Percentiles rank a stretch among this genome's conserved stretches.
phyloP scores from a whole-genome alignment of 2,329 filamentous ascomycete species.

The Fusarium luffae region DNA sequence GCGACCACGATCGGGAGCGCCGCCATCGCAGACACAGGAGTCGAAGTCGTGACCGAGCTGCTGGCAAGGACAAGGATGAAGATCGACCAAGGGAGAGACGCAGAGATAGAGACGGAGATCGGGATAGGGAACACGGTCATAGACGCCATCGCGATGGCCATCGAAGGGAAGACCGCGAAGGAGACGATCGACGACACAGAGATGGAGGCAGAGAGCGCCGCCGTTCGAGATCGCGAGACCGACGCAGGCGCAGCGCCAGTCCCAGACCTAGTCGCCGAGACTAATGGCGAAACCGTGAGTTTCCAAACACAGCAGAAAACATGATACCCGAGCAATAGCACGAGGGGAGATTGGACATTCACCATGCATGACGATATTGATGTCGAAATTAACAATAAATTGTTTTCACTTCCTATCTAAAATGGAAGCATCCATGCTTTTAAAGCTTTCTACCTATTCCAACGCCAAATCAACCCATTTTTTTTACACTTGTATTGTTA shows the following conservation, averaged over 20 bases:
- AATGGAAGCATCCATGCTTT: constrained; percentile 9
- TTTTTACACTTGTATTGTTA: constrained; percentile 15
- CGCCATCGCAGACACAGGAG: constrained; percentile 50
- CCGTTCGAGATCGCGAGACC: constrained; percentile 38
- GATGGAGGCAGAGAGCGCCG: constrained; percentile 40
- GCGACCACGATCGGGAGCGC: constrained; percentile 44
- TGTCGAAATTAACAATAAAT: constrained; percentile 15
- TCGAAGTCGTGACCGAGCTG: constrained; percentile 47
- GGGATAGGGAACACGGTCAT: constrained; percentile 23
- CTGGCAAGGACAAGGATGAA: constrained; percentile 30
- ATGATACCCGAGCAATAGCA: constrained; percentile 25
- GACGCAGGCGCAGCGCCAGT: constrained; percentile 31
- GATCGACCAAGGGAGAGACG: constrained; percentile 17
- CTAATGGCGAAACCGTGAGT: not conserved
- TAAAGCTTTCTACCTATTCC: constrained; percentile 1
- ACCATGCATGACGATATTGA: not conserved
- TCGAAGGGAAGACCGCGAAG: constrained; percentile 18
- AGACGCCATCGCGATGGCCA: constrained; percentile 25
- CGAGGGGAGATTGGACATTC: not conserved
- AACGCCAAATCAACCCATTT: constrained; percentile 30
- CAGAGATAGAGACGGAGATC: constrained; percentile 12
- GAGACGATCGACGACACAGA: constrained; percentile 29
- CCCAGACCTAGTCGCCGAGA: constrained; percentile 27
- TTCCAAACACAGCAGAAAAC: not conserved
- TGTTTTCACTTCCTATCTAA: not conserved